Evolutionary conservation across 768 basidiomycete species (phyloP).

Genomic region (Trametes punicea): DNA sequence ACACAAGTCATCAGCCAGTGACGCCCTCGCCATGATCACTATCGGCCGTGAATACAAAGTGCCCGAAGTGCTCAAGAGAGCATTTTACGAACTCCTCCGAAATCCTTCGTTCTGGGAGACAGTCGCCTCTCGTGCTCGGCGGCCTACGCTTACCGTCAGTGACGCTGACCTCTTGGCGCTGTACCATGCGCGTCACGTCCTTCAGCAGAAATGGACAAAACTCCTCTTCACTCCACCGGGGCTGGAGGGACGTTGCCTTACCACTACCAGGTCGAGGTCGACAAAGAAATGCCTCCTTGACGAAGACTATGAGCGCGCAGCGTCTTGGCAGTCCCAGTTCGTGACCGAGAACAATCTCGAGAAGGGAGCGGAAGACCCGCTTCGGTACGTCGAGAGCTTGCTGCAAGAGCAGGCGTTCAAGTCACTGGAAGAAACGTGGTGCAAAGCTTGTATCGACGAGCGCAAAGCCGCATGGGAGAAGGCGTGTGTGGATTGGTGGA

Average conservation of each 20-base stretch:
- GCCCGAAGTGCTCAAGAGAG: slow-evolving; percentile 32
- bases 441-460: slow-evolving; percentile 4
- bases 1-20: background rate
- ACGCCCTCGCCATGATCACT: slow-evolving; percentile 30
- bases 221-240: background rate
- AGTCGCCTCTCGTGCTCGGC: background rate
- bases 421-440: background rate
- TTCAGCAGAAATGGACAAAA: background rate
- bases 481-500: background rate
- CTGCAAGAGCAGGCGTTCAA: background rate
- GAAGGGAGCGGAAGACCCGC: background rate
- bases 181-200: background rate
- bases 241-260: background rate
- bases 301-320: background rate
- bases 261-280: background rate
- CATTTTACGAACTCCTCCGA: slow-evolving; percentile 41
- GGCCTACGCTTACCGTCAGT: background rate
- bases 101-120: slow-evolving; percentile 27
- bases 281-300: background rate
- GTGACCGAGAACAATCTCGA: background rate
- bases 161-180: background rate
- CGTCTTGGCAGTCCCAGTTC: background rate
- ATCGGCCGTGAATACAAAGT: slow-evolving; percentile 31
- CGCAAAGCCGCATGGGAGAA: slow-evolving; percentile 12
- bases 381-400: background rate